Percentiles rank a stretch among this genome's conserved stretches.
phyloP scores from a whole-genome alignment of 2,329 filamentous ascomycete species.

The Lasiodiplodia sp. region DNA sequence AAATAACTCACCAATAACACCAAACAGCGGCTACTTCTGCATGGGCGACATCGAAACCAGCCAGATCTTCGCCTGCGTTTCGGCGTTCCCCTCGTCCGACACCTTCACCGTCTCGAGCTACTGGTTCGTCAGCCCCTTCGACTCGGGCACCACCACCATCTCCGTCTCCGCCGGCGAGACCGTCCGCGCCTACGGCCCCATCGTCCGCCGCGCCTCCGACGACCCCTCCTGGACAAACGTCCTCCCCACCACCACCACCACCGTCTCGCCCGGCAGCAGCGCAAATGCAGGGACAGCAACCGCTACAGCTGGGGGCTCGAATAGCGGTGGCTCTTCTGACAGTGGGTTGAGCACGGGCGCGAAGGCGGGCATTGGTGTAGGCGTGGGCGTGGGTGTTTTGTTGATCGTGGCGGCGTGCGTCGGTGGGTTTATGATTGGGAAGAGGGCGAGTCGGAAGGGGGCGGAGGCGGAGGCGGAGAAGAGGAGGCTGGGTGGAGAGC shows the following conservation, averaged over 20 bases:
- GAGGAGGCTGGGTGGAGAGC: background rate
- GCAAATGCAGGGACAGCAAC: background rate
- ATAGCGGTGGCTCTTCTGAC: background rate
- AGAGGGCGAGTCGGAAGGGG: background rate
- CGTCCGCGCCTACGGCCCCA: slow-evolving; percentile 15
- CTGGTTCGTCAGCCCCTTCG: background rate
- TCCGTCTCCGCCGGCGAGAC: slow-evolving; percentile 3
- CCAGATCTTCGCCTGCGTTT: slow-evolving; percentile 7
- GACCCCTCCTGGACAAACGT: background rate
- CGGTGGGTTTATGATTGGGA: background rate
- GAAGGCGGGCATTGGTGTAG: background rate
- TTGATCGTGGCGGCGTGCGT: background rate
- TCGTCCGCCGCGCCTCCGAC: slow-evolving; percentile 1
- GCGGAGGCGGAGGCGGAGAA: background rate
- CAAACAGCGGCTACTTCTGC: slow-evolving; percentile 6
- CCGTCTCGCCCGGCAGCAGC: background rate
- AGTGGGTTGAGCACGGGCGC: slow-evolving; percentile 1
- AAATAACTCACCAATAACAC: background rate
- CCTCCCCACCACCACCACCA: background rate
- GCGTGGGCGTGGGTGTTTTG: background rate
- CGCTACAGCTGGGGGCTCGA: background rate
- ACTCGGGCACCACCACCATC: background rate
- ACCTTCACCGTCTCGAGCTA: background rate
- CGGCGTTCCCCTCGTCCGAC: background rate
- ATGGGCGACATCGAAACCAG: background rate